phyloP scores from a whole-genome alignment of 768 basidiomycete genomes.

The Rhodotorula kratochvilovae region DNA sequence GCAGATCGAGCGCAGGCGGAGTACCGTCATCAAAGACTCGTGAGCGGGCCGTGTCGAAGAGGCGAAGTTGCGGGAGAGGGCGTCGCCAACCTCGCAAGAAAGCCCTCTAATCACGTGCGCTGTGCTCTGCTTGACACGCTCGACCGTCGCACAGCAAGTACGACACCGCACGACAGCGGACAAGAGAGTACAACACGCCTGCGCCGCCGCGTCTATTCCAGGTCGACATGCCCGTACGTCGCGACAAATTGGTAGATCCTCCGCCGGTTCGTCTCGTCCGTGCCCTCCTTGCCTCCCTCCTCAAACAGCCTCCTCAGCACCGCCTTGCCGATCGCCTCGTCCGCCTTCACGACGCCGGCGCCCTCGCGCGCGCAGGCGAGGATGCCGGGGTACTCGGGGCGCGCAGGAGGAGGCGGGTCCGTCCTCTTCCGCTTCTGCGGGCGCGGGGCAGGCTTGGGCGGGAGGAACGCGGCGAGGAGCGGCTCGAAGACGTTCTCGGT shows the following conservation, averaged over 20 bases:
- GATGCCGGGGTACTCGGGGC: slow-evolving; percentile 45
- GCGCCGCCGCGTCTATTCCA: not conserved
- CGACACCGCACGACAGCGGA: too few species aligned
- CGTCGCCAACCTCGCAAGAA: too few species aligned
- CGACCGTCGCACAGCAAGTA: too few species aligned
- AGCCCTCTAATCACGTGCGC: too few species aligned
- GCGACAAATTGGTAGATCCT: slow-evolving; percentile 59
- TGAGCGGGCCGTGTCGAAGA: too few species aligned
- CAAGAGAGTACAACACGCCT: too few species aligned
- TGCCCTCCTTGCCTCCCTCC: slow-evolving; percentile 66
- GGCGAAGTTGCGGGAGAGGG: too few species aligned
- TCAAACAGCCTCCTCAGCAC: slow-evolving; percentile 57
- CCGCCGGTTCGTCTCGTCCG: slow-evolving; percentile 70
- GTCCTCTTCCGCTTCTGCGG: slow-evolving; percentile 45
- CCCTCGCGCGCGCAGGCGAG: slow-evolving; percentile 43
- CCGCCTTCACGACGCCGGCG: not conserved
- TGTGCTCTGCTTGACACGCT: too few species aligned
- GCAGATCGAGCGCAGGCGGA: too few species aligned
- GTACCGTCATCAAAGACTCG: too few species aligned
- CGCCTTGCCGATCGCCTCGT: slow-evolving; percentile 17
- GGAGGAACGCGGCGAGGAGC: slow-evolving; percentile 57
- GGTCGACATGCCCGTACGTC: slow-evolving; percentile 9
- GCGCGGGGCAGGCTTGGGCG: slow-evolving; percentile 22
- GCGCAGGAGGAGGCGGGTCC: slow-evolving; percentile 40
- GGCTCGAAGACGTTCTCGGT: slow-evolving; percentile 66